Base-by-base conservation (phyloP, 495 filamentous ascomycete species). In the Lindgomyces ingoldianus region DNA sequence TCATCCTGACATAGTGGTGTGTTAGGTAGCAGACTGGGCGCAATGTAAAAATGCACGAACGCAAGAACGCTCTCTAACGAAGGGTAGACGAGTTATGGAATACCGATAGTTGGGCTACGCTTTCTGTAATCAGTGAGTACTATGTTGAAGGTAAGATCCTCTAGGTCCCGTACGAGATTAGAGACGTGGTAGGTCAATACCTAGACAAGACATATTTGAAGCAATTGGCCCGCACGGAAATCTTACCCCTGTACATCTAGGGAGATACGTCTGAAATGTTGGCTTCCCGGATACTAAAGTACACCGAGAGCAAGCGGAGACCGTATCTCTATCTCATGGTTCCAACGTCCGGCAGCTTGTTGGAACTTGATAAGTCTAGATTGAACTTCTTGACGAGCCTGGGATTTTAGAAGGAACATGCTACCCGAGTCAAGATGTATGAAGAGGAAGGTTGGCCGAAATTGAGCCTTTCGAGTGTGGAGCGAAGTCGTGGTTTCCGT, bases 191-290 rank as follows among this genome's bases (percentile, higher is more conserved):
- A 21, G 22, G 45, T 4, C 21, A 14, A 2, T 62, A 10, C 19
- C 10, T 22, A 4, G 60, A 64, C n/a, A 47, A 47, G 51, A 8
- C 21, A 9, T 39, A 21, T 18, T 18, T 64, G n/a, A 30, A 21
- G 18, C 21, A 25, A 12, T 24, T 64, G 22, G 3, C 21, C 3
- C 36, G 41, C 16, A 24, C 39, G 41, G 60, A 41, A 2, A 56
- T 64, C 51, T 29, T 64, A 4, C 50, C 60, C 14, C 29, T 56
- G 8, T 16, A 64, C 14, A 57, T 64, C 51, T 39, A 50, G 22
- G 39, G 33, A 14, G 60, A 51, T 18, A 51, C 50, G 4, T 24
- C 33, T 16, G 26, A 18, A 1, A 64, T 49, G 21, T 42, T 11
- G 12, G 9, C n/a, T n/a, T n/a, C n/a, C n/a, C n/a, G n/a, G n/a